Conservation (phyloP, 2,329 filamentous ascomycete species). For the Alternaria tenuissima region DNA sequence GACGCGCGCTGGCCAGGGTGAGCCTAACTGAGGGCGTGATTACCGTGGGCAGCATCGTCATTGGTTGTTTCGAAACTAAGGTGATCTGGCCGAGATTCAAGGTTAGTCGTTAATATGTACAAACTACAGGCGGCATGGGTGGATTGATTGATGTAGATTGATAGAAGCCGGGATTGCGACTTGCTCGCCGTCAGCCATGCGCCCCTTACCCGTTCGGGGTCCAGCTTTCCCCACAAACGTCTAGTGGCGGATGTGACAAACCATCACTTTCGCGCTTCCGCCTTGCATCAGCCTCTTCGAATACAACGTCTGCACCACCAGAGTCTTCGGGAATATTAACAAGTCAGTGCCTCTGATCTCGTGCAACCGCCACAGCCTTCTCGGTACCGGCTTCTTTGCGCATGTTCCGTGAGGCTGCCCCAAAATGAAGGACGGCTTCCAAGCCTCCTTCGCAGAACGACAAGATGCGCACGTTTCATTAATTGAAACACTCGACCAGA, state of each 20-base stretch:
- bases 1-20: conserved; percentile 21
- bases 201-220: conserved; percentile 19
- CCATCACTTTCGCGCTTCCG: conserved; percentile 22
- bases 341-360: conserved; percentile 3
- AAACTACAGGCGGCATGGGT: conserved; percentile 32
- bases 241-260: conserved; percentile 21
- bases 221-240: conserved; percentile 27
- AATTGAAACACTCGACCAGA: conserved; percentile 35
- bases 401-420: conserved; percentile 28
- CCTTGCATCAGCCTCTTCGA: conserved; percentile 24
- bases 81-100: conserved; percentile 35
- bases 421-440: conserved; percentile 27
- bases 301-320: conserved; percentile 29
- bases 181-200: conserved; percentile 32
- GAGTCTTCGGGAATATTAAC: conserved; percentile 32
- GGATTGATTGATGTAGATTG: conserved; percentile 50
- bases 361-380: conserved; percentile 13
- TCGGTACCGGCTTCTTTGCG: conserved; percentile 15
- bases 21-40: conserved; percentile 35
- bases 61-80: conserved; percentile 31
- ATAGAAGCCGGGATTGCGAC: conserved; percentile 40
- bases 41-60: conserved; percentile 33
- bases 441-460: not conserved
- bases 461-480: conserved; percentile 29
- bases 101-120: conserved; percentile 40